These are phyloP conservation scores for Phytophthora niederhauseri DNA, from an alignment of 352 stramenopile species.

Conservation along the genomic window DNA sequence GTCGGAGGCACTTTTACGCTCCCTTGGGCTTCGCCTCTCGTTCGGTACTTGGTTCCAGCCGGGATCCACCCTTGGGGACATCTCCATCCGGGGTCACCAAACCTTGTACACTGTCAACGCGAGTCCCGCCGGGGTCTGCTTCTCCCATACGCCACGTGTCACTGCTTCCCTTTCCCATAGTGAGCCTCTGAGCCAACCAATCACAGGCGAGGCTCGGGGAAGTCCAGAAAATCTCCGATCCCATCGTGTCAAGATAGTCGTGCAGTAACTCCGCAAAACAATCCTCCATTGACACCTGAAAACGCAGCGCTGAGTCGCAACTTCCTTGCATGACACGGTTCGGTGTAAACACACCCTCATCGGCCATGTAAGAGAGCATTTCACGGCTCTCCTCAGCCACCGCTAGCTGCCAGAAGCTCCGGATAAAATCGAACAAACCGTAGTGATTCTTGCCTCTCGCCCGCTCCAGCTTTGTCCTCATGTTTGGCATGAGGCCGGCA, in stretches of 20 bases:
- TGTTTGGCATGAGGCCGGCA: slow-evolving; percentile 17
- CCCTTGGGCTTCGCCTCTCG: no score
- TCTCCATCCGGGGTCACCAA: no score
- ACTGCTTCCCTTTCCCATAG: no score
- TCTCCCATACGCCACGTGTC: no score
- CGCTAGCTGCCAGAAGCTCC: slow-evolving; percentile 28
- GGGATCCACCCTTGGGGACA: no score
- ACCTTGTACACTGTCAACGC: no score
- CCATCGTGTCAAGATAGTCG: not conserved
- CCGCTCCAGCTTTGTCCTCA: slow-evolving; percentile 9
- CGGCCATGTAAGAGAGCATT: slow-evolving; percentile 30
- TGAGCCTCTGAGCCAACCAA: no score
- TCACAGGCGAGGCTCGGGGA: no score
- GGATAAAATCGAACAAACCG: slow-evolving; percentile 25
- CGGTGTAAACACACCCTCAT: slow-evolving; percentile 7
- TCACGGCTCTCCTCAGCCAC: slow-evolving; percentile 18
- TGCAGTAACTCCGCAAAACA: slow-evolving; percentile 1
- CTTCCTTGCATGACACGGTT: slow-evolving; percentile 9
- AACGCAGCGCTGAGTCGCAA: slow-evolving; percentile 6
- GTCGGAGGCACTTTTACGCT: no score
- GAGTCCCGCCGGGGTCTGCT: no score
- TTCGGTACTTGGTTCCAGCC: no score
- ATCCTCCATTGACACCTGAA: slow-evolving; percentile 8
- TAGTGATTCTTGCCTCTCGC: slow-evolving; percentile 6
- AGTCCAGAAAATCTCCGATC: no score